A percentile compares a stretch with the other conserved stretches of the same genome.
Conservation (phyloP, 1,284 basidiomycete genomes). For the Austroboletus olivaceoglutinosus region DNA sequence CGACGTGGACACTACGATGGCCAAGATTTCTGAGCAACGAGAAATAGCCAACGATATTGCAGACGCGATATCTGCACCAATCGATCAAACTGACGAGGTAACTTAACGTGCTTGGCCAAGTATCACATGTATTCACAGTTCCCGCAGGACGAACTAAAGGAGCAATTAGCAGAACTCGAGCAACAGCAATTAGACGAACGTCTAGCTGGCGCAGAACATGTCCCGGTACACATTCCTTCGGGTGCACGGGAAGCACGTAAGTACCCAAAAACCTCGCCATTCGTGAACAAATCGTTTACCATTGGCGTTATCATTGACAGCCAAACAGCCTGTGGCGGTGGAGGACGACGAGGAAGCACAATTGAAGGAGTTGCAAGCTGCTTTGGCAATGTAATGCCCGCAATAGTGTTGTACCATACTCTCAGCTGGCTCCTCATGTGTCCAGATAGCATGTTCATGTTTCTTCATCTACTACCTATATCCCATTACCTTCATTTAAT, state of each 20-base stretch:
- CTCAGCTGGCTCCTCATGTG: slow-evolving; percentile 3
- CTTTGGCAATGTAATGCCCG: slow-evolving; percentile 72
- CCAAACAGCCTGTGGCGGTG: slow-evolving; percentile 42
- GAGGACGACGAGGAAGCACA: slow-evolving; percentile 95
- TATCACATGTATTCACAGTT: slow-evolving; percentile 4
- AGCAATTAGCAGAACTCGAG: slow-evolving; percentile 88
- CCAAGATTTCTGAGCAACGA: slow-evolving; percentile 88
- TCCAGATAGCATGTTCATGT: slow-evolving; percentile 17
- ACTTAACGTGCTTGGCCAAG: slow-evolving; percentile 18
- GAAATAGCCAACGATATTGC: slow-evolving; percentile 95
- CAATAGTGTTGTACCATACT: slow-evolving; percentile 10
- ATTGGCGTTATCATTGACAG: slow-evolving; percentile 5
- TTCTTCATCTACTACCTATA: slow-evolving; percentile 35
- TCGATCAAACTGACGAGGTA: slow-evolving; percentile 75
- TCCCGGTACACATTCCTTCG: slow-evolving; percentile 82
- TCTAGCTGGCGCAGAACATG: slow-evolving; percentile 86
- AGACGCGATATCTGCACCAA: slow-evolving; percentile 86
- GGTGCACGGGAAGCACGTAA: slow-evolving; percentile 59
- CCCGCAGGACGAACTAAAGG: slow-evolving; percentile 75
- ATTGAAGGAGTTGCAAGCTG: slow-evolving; percentile 89
- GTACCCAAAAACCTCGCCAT: slow-evolving; percentile 26
- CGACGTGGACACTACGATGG: slow-evolving; percentile 93
- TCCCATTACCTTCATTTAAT: slow-evolving; percentile 32
- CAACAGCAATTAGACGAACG: slow-evolving; percentile 89
- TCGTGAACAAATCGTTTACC: slow-evolving; percentile 5